Percentiles rank a stretch among this genome's conserved stretches.
Conservation (phyloP, 495 filamentous ascomycete genomes). For the Mycothermus thermophilus region DNA sequence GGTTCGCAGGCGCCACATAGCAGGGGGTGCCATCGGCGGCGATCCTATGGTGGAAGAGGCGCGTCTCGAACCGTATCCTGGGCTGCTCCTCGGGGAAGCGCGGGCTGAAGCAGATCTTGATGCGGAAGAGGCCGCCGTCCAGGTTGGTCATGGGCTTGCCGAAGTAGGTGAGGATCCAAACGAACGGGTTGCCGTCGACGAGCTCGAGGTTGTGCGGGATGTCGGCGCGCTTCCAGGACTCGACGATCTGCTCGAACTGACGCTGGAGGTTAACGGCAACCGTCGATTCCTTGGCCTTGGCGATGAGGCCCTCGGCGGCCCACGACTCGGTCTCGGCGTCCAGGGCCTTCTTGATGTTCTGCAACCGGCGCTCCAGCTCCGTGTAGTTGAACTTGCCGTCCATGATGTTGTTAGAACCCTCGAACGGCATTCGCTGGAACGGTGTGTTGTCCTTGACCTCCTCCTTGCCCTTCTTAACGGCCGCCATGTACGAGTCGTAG, state of each 20-base stretch:
- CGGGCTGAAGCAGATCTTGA: conserved; percentile 72
- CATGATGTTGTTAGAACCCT: conserved; percentile 68
- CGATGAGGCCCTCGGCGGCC: conserved; percentile 49
- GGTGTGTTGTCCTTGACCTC: conserved; percentile 43
- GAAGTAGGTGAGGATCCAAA: conserved; percentile 62
- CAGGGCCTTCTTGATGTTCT: conserved; percentile 49
- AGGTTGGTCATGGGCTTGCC: conserved; percentile 86
- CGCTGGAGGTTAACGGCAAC: conserved; percentile 70
- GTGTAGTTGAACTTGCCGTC: conserved; percentile 74
- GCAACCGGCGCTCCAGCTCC: conserved; percentile 54
- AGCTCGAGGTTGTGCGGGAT: conserved; percentile 61
- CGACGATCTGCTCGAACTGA: conserved; percentile 72
- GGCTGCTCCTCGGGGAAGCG: conserved; percentile 87
- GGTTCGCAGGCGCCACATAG: conserved; percentile 51
- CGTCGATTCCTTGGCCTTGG: conserved; percentile 51
- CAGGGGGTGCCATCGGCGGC: conserved; percentile 64
- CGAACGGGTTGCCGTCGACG: conserved; percentile 55
- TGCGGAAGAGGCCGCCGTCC: conserved; percentile 79
- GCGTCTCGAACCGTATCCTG: conserved; percentile 63
- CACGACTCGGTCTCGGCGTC: conserved; percentile 59
- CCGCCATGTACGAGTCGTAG: conserved; percentile 66
- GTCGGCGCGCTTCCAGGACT: conserved; percentile 54
- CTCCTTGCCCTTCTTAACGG: conserved; percentile 49
- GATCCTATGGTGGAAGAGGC: conserved; percentile 81
- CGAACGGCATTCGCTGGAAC: conserved; percentile 78